These are phyloP conservation scores for Onygenales sp. DNA, from an alignment of 2,329 filamentous ascomycete species.

Conservation along the genomic window DNA sequence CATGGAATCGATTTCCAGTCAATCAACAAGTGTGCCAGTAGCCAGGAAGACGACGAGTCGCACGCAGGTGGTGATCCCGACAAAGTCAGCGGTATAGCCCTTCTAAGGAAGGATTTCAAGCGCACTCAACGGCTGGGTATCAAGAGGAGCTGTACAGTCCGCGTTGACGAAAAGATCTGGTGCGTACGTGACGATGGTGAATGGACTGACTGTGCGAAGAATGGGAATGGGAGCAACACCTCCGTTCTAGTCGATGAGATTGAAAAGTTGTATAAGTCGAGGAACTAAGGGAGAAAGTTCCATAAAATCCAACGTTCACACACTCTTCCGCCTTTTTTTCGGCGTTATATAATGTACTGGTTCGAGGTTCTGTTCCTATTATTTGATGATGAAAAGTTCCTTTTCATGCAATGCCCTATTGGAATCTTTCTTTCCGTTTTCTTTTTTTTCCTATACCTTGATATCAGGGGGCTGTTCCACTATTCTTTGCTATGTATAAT, in stretches of 20 bases:
- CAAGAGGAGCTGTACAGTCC: constrained; percentile 66
- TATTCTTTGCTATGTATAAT: too few species aligned
- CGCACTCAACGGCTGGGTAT: constrained; percentile 53
- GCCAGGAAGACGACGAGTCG: constrained; percentile 61
- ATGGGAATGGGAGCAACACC: constrained; percentile 39
- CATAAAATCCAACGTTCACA: too few species aligned
- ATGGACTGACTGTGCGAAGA: constrained; percentile 73
- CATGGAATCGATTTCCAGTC: constrained; percentile 76
- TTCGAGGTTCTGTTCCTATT: too few species aligned
- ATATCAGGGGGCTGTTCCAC: too few species aligned
- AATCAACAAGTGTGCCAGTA: constrained; percentile 72
- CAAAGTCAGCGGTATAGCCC: constrained; percentile 43
- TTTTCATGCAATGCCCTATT: too few species aligned
- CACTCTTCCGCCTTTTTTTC: too few species aligned
- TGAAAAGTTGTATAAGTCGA: constrained; percentile 53
- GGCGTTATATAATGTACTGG: too few species aligned
- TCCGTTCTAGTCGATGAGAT: constrained; percentile 66
- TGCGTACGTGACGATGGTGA: constrained; percentile 71
- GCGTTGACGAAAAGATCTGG: constrained; percentile 68
- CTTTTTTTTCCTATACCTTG: too few species aligned
- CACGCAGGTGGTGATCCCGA: constrained; percentile 33
- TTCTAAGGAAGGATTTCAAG: constrained; percentile 37
- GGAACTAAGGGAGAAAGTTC: constrained; percentile 13
- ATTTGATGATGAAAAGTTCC: too few species aligned
- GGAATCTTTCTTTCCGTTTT: too few species aligned